Evolutionary conservation across 305 asterid genomes (phyloP).

Genomic region (Rubia tinctorum): DNA sequence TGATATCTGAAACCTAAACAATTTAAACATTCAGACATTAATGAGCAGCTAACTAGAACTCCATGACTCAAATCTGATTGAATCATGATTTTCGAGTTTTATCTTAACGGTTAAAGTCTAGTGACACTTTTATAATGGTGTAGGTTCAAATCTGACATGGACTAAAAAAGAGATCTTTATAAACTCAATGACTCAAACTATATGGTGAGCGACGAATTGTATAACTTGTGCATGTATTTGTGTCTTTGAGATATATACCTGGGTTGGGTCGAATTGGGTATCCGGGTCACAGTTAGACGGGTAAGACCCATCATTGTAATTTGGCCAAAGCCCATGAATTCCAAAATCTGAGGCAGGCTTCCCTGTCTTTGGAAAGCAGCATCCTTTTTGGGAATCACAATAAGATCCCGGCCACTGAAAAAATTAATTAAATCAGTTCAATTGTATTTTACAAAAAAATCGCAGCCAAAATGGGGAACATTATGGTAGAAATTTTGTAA

Average conservation of each 20-base stretch:
- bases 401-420: constrained; percentile 12
- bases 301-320: constrained; percentile 39
- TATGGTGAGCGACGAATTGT: too few relatives aligned
- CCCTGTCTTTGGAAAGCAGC: constrained; percentile 64
- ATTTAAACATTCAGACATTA: not conserved
- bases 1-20: constrained; percentile 22
- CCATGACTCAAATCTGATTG: too few relatives aligned
- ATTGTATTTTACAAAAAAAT: too few relatives aligned
- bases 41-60: not conserved
- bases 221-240: not conserved
- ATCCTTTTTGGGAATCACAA: constrained; percentile 1
- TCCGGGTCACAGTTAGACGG: constrained; percentile 49
- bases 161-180: too few relatives aligned
- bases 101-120: too few relatives aligned
- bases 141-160: too few relatives aligned
- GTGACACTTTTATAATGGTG: too few relatives aligned
- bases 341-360: constrained; percentile 57
- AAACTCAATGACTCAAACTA: too few relatives aligned
- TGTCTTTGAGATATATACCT: not conserved
- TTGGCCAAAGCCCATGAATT: constrained; percentile 69
- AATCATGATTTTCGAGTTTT: too few relatives aligned
- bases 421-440: too few relatives aligned
- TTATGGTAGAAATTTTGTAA: too few relatives aligned
- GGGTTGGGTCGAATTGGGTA: not conserved
- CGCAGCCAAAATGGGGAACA: too few relatives aligned